Evolutionary conservation across 2,329 filamentous ascomycete genomes (phyloP), one percentile per base, ranked within the genome.

Genomic region (Dothidotthia symphoricarpi): DNA sequence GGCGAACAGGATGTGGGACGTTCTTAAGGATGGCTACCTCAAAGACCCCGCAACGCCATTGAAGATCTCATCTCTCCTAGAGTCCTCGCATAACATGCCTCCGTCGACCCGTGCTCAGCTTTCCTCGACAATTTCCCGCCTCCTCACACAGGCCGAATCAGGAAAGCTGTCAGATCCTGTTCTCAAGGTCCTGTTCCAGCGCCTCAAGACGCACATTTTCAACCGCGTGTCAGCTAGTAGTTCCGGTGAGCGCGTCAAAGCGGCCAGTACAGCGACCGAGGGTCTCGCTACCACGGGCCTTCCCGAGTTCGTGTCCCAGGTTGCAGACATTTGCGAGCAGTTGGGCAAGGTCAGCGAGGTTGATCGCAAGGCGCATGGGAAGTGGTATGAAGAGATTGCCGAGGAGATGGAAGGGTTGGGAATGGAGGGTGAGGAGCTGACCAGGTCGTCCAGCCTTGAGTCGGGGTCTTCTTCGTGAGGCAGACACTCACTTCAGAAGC

Each of bases 311-410:
- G 81, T 85, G 12, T 77, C 79, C 17, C 78, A 76, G 43, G 80
- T 89, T 11, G 74, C 82, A 22, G 79, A 80, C 32, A 82, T 89
- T 51, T 81, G 86, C 6, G 83, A 87, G 24, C 74, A 83, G 56
- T 68, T 89, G 43, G 75, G 77, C 28, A 76, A 77, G 57, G 75
- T 88, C 3, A 81, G 82, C 11, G 70, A 70, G 4, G 81, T 88
- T 4, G 85, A 89, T 59, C 75, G 82, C 46, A 81, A 79, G 44
- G 76, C 80, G 6, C 85, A 88, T 63, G 78, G 78, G 10, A 57
- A 69, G 28, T 88, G 83, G 83, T 89, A 86, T 73, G 83, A 87
- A 64, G 68, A 73, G 30, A 75, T 86, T 45, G 78, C 80, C 0
- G 73, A 74, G 45, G 78, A 75, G 60, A 72, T 80, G 45, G 66